Evolutionary conservation across 441 rosid genomes (phyloP).

Genomic region (Theobroma grandiflorum): DNA sequence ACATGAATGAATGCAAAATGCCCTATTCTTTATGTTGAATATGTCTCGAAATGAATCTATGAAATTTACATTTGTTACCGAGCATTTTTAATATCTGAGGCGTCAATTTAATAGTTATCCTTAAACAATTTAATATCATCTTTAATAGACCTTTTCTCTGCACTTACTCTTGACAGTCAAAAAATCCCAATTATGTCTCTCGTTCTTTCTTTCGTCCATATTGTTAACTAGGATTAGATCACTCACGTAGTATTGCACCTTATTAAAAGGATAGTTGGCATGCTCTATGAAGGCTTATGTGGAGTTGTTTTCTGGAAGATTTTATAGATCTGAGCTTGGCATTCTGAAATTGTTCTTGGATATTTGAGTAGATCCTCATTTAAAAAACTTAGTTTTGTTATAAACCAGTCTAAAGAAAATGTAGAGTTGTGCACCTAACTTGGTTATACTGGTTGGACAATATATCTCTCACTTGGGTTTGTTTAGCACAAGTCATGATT

Average conservation of each 20-base stretch:
- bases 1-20: too few relatives aligned
- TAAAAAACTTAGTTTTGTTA: too few relatives aligned
- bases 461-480: not conserved
- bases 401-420: not conserved
- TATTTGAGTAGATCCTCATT: not conserved
- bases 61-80: too few relatives aligned
- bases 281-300: not conserved
- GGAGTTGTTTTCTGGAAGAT: not conserved
- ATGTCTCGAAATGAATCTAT: not conserved
- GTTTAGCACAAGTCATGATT: not conserved
- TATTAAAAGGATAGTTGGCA: too few relatives aligned
- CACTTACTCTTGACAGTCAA: not conserved
- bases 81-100: not conserved
- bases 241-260: not conserved
- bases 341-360: not conserved
- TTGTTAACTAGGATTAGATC: not conserved
- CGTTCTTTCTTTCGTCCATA: not conserved
- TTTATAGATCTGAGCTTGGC: not conserved
- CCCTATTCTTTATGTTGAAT: too few relatives aligned
- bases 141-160: too few relatives aligned
- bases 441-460: too few relatives aligned
- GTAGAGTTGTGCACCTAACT: too few relatives aligned
- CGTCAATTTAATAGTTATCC: not conserved
- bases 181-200: not conserved
- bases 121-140: too few relatives aligned